Base-by-base conservation (phyloP, 805 yeast species). In the Sugiyamaella boreocaroliniensis region DNA sequence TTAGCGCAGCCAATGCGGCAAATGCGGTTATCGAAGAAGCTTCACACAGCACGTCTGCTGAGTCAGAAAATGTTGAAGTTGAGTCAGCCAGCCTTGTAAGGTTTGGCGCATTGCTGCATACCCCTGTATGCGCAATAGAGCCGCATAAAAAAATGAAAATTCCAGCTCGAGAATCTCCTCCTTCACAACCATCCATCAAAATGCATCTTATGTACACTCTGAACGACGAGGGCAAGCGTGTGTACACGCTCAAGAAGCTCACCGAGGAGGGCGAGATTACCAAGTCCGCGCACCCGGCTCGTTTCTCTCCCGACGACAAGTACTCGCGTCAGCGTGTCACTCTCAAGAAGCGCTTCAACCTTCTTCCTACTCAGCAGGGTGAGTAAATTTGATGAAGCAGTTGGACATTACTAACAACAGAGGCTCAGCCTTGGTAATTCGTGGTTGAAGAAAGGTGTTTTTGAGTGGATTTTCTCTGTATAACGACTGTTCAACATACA, bases 181-280 rank as follows among this genome's bases (percentile, higher is more conserved):
- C 37, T 32, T 32, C 16, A 41, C 19, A 41, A 45, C 43, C 12
- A 40, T 19, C 47, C 32, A 42, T 32, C 55, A 70, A 72, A 57
- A 93, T 93, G 99, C 99, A 93, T 86, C 85, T 93, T 73, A 93
- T 93, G 99, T 93, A 86, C 89, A 90, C 97, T 56, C 72, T 85
- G 68, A 96, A 90, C 66, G 81, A 82, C 57, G 96, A 90, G 64
- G 99, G 99, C 64, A 92, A 92, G 80, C 86, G 99, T 73, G 72
- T 86, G 65, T 93, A 93, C 80, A 93, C 99, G 51, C 78, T 93
- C 62, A 76, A 87, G 71, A 93, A 93, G 76, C 60, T 68, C 63
- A 84, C 95, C 52, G 89, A 78, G 56, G 73, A 76, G 7, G 98
- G 99, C 57, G 96, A 89, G 71, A 89, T 92, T 76, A 95, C 99